Percentiles rank a stretch among this genome's conserved stretches.
These are phyloP conservation scores for Boletus sensibilis DNA, from an alignment of 768 basidiomycete genomes.

Conservation along the genomic window DNA sequence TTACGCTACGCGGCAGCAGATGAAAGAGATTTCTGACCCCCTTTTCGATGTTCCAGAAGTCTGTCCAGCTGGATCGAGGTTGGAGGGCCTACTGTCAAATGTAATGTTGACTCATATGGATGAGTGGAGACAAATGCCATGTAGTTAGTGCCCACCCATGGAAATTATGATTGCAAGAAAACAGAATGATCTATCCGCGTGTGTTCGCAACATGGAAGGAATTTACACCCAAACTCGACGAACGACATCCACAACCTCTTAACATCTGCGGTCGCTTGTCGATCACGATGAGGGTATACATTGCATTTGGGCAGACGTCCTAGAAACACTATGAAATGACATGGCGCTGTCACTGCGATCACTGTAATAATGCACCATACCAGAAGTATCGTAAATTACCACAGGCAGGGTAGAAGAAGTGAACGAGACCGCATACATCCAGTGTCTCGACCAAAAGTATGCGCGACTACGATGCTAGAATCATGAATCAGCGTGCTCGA, in stretches of 20 bases:
- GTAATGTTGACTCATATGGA: neutral
- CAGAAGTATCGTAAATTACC: conserved; percentile 4
- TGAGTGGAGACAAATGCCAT: neutral
- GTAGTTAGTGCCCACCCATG: neutral
- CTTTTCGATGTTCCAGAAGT: too few species aligned
- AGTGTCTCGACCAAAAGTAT: neutral
- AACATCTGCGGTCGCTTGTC: neutral
- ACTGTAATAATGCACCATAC: conserved; percentile 13
- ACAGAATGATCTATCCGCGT: neutral
- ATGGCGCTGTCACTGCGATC: neutral
- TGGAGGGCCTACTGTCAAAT: too few species aligned
- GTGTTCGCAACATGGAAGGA: neutral
- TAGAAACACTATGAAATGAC: conserved; percentile 4
- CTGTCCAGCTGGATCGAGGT: too few species aligned
- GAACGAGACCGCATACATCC: conserved; percentile 5
- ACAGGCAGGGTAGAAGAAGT: neutral
- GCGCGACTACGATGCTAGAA: neutral
- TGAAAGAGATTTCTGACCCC: too few species aligned
- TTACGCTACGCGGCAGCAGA: too few species aligned
- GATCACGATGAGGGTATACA: conserved; percentile 4
- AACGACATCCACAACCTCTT: neutral
- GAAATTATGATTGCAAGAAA: neutral
- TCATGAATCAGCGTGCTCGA: conserved; percentile 6
- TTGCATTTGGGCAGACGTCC: neutral
- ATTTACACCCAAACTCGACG: neutral